These are phyloP conservation scores for Alternaria arborescens DNA, from an alignment of 2,329 filamentous ascomycete species.

Conservation along the genomic window DNA sequence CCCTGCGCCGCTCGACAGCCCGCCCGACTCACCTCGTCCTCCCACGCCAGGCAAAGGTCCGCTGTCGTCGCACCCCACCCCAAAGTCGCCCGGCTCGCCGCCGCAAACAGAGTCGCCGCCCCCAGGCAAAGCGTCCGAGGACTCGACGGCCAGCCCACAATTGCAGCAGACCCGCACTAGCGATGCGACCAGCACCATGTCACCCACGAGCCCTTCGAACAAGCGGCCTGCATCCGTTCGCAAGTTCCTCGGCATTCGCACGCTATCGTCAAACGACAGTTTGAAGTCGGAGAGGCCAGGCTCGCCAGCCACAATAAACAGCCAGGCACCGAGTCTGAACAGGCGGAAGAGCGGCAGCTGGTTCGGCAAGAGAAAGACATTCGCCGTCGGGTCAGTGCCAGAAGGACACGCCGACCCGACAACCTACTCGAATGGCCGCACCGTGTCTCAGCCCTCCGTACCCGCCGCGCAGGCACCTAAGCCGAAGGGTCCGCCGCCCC, in stretches of 20 bases:
- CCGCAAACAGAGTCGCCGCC: conserved; percentile 29
- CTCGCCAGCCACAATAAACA: conserved; percentile 47
- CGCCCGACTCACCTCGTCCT: conserved; percentile 49
- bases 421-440: conserved; percentile 30
- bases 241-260: conserved; percentile 52
- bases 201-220: conserved; percentile 42
- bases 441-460: conserved; percentile 26
- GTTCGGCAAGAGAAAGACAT: conserved; percentile 52
- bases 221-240: conserved; percentile 52
- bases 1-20: conserved; percentile 52
- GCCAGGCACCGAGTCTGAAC: conserved; percentile 40
- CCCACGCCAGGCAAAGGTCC: conserved; percentile 51
- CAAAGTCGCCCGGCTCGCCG: conserved; percentile 40
- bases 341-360: conserved; percentile 52
- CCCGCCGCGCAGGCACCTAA: conserved; percentile 23
- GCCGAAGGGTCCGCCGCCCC: conserved; percentile 51
- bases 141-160: conserved; percentile 22
- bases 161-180: conserved; percentile 37
- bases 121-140: conserved; percentile 29
- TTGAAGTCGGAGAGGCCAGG: conserved; percentile 48
- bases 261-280: conserved; percentile 49
- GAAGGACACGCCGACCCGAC: conserved; percentile 43
- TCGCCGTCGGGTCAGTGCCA: conserved; percentile 43
- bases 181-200: conserved; percentile 42
- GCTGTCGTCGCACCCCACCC: conserved; percentile 54